These are phyloP conservation scores for Aspergillus sp. DNA, from an alignment of 2,329 filamentous ascomycete species.

Conservation along the genomic window DNA sequence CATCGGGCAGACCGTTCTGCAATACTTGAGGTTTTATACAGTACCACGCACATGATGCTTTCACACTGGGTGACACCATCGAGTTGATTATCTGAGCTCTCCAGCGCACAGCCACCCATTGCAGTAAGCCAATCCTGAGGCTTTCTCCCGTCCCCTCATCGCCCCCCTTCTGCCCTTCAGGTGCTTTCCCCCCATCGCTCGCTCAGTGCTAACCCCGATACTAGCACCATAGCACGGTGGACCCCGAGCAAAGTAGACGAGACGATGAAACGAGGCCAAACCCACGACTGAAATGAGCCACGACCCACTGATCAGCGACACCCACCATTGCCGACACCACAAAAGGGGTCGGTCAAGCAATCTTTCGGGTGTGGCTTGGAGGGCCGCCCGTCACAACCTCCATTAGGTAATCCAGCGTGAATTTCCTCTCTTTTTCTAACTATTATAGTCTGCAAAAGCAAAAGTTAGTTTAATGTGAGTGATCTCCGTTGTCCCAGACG, in stretches of 20 bases:
- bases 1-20: neutral
- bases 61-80: too few relatives aligned
- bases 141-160: neutral
- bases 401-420: neutral
- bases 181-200: neutral
- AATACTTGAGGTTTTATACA: neutral
- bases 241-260: neutral
- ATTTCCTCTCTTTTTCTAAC: neutral
- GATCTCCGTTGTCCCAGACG: neutral
- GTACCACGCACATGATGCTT: neutral
- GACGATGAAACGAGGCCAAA: constrained; percentile 4
- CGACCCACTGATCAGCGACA: constrained; percentile 15
- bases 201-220: neutral
- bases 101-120: too few relatives aligned
- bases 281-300: neutral
- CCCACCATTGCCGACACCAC: constrained; percentile 2
- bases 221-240: neutral
- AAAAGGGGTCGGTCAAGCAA: constrained; percentile 1
- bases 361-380: neutral
- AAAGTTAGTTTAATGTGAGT: too few relatives aligned
- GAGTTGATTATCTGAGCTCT: too few relatives aligned
- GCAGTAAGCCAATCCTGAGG: too few relatives aligned
- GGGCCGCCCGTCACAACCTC: neutral
- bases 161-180: neutral
- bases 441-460: too few relatives aligned